A percentile compares a stretch with the other conserved stretches of the same genome.
Conservation (phyloP, 106 monocot genomes). For the Triglochin maritima region DNA sequence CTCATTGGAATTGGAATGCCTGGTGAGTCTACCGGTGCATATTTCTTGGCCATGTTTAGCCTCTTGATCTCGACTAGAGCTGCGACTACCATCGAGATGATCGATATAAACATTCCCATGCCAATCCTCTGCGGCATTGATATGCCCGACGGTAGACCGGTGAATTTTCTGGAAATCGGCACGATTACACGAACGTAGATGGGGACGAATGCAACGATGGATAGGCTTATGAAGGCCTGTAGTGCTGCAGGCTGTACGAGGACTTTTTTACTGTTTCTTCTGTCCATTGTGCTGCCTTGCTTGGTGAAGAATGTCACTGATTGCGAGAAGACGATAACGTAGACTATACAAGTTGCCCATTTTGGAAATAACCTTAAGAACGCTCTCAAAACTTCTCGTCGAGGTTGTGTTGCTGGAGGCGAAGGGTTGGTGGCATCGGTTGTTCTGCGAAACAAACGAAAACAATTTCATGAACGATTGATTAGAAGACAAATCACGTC, state of each 20-base stretch:
- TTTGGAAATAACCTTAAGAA: conserved; percentile 30
- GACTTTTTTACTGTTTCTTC: conserved; percentile 21
- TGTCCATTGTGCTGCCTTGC: conserved; percentile 46
- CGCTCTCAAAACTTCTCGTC: conserved; percentile 9
- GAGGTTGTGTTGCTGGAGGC: background rate
- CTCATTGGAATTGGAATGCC: conserved; percentile 34
- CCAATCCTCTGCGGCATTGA: conserved; percentile 52
- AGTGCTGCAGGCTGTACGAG: conserved; percentile 41
- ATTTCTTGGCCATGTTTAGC: conserved; percentile 24
- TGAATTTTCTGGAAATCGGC: conserved; percentile 22
- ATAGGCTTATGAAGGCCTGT: conserved; percentile 33
- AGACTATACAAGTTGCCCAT: conserved; percentile 40
- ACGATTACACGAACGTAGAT: conserved; percentile 34
- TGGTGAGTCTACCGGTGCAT: conserved; percentile 28
- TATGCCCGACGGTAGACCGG: conserved; percentile 31
- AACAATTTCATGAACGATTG: no score
- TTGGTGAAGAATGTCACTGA: conserved; percentile 44
- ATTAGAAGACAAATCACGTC: no score
- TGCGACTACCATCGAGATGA: conserved; percentile 27
- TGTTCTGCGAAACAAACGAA: no score
- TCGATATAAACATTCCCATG: conserved; percentile 31
- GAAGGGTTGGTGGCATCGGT: no score
- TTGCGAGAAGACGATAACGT: conserved; percentile 26
- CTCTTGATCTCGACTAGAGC: conserved; percentile 46
- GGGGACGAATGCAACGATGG: conserved; percentile 22